These are phyloP conservation scores for Lentinula aciculospora DNA, from an alignment of 768 basidiomycete species.

Conservation along the genomic window DNA sequence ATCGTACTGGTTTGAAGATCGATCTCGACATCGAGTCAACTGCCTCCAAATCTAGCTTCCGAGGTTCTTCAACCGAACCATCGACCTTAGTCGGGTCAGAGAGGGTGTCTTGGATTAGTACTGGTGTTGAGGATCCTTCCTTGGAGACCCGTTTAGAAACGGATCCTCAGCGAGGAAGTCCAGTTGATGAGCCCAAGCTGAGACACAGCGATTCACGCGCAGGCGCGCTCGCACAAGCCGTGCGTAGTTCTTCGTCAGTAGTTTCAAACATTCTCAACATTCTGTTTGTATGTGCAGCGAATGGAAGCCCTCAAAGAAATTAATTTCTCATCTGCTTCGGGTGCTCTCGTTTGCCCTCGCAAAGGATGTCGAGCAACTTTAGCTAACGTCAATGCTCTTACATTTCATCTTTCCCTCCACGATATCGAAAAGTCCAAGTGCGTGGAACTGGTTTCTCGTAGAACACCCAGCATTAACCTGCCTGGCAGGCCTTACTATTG, in stretches of 20 bases:
- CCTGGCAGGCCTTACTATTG: neutral
- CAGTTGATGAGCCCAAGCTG: slow-evolving; percentile 19
- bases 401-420: slow-evolving; percentile 30
- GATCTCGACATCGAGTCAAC: neutral
- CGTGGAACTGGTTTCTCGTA: neutral
- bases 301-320: slow-evolving; percentile 30
- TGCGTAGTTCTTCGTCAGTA: slow-evolving; percentile 21
- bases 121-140: neutral
- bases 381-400: slow-evolving; percentile 21
- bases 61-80: neutral
- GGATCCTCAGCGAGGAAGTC: neutral
- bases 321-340: slow-evolving; percentile 19
- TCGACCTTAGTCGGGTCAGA: neutral
- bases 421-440: slow-evolving; percentile 20
- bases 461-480: neutral
- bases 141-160: no score
- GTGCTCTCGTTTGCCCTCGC: slow-evolving; percentile 37
- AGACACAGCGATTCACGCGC: slow-evolving; percentile 28
- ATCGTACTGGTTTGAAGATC: slow-evolving; percentile 26
- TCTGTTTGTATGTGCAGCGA: slow-evolving; percentile 17
- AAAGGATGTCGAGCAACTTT: slow-evolving; percentile 34
- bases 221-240: slow-evolving; percentile 31
- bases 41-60: neutral
- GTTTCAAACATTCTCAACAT: neutral
- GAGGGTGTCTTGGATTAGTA: neutral